Evolutionary conservation across 345 rosid genomes (phyloP), one percentile per base, ranked within the genome.

Genomic region (Limnanthes douglasii): DNA sequence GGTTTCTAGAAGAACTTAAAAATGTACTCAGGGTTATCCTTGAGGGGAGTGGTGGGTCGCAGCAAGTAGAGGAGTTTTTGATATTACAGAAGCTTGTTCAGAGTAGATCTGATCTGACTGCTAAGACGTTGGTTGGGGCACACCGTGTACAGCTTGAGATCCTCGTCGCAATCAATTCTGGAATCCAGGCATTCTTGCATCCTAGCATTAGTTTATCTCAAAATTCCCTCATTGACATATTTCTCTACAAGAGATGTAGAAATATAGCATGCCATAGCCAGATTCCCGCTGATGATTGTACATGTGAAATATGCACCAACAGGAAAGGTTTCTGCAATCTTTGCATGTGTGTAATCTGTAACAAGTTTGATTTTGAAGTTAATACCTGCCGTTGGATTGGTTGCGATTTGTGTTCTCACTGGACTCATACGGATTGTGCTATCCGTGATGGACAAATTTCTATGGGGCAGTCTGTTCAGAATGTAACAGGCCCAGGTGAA

Each of bases 361-460:
- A 64, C 70, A 90, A 84, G 75, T 90, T 90, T 26, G 96, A 90
- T 58, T 84, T 90, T 62, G 92, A 75, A 29, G 94, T 80, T 42
- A 84, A 90, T 54, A 80, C 98, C 3, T 84, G 94, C 54, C 94
- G 96, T 43, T 90, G 98, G 98, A 65, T 90, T 15, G 96, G 98
- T n/a, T 90, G 98, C 1, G 98, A 84, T 20, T 50, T 90, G 54
- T 90, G 94, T 44, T 80, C 94, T 41, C 98, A 90, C 31, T 90
- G 98, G 96, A 84, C 96, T 38, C 96, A 90, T 62, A 78, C 94
- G 1, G 98, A 84, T 51, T 90, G 98, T 61, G 98, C 98, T 3
- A 80, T 84, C 31, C 79, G 85, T 6, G 92, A 92, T 23, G 86
- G 75, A 34, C 86, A 73, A 61, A 81, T 92, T 38, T 67, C 66